Conservation (phyloP, 2,329 filamentous ascomycete species). For the Cladosporium sp. region DNA sequence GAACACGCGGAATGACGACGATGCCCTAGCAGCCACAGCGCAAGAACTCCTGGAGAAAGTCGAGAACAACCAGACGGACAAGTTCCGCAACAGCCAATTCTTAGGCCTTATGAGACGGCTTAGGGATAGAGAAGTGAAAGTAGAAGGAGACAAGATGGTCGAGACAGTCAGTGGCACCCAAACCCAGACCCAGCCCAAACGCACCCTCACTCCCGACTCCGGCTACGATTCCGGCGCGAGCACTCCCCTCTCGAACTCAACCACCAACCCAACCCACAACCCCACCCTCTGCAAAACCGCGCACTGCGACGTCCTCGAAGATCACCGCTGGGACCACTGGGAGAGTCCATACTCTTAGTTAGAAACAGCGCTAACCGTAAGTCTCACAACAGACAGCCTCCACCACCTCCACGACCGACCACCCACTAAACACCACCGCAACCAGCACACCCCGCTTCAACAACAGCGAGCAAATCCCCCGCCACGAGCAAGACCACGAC, state of each 20-base stretch:
- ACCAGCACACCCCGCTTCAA: slow-evolving; percentile 16
- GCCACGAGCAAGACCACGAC: slow-evolving; percentile 24
- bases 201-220: slow-evolving; percentile 17
- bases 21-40: slow-evolving; percentile 67
- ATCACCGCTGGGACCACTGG: slow-evolving; percentile 30
- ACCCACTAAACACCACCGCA: slow-evolving; percentile 23
- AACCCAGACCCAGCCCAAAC: slow-evolving; percentile 15
- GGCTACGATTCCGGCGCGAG: slow-evolving; percentile 15
- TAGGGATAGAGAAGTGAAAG: slow-evolving; percentile 63
- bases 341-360: slow-evolving; percentile 25
- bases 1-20: slow-evolving; percentile 42
- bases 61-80: slow-evolving; percentile 60
- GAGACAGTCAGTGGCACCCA: slow-evolving; percentile 37
- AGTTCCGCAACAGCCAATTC: slow-evolving; percentile 75
- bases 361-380: slow-evolving; percentile 22
- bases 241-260: slow-evolving; percentile 9
- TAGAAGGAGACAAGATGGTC: slow-evolving; percentile 65
- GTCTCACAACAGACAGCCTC: slow-evolving; percentile 19
- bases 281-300: slow-evolving; percentile 9
- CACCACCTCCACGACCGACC: slow-evolving; percentile 18
- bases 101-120: slow-evolving; percentile 70
- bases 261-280: slow-evolving; percentile 3
- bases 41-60: slow-evolving; percentile 64
- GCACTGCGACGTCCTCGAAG: slow-evolving; percentile 13
- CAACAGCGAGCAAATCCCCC: slow-evolving; percentile 21